phyloP scores from a whole-genome alignment of 1,284 basidiomycete species.

The Dichomitus squalens region DNA sequence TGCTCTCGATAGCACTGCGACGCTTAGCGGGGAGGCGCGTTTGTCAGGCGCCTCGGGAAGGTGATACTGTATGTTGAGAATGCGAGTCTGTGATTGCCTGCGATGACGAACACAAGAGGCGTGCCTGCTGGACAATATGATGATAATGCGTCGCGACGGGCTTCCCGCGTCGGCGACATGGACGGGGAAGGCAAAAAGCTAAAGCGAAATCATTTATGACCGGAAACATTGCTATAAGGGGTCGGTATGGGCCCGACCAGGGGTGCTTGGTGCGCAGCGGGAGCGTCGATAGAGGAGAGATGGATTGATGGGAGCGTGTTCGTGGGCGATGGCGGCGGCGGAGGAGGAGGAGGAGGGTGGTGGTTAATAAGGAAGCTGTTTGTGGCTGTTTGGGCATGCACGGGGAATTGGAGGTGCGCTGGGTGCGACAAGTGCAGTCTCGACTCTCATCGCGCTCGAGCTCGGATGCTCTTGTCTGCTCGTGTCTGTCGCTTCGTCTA shows the following conservation, averaged over 20 bases:
- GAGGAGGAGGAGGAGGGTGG: background rate
- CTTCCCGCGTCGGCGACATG: background rate
- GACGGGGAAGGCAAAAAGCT: constrained; percentile 3
- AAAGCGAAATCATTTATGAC: background rate
- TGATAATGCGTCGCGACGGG: background rate
- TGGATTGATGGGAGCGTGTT: too few relatives aligned
- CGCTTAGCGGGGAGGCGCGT: background rate
- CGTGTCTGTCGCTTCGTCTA: constrained; percentile 4
- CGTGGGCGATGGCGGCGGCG: background rate
- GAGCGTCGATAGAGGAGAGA: background rate
- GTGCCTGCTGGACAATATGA: background rate
- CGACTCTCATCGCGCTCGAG: constrained; percentile 1
- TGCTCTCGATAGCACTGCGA: background rate
- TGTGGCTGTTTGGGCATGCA: constrained; percentile 6
- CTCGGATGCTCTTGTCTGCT: background rate
- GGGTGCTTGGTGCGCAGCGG: background rate
- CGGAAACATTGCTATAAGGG: background rate
- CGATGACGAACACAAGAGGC: background rate
- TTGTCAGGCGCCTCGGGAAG: background rate
- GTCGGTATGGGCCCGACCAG: background rate
- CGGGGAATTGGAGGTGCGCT: background rate
- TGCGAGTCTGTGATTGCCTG: background rate
- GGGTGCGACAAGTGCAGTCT: background rate
- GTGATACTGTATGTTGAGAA: background rate
- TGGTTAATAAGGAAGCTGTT: constrained; percentile 16